Evolutionary conservation across 1,284 basidiomycete species (phyloP).

Genomic region (Bondarzewia mesenterica): DNA sequence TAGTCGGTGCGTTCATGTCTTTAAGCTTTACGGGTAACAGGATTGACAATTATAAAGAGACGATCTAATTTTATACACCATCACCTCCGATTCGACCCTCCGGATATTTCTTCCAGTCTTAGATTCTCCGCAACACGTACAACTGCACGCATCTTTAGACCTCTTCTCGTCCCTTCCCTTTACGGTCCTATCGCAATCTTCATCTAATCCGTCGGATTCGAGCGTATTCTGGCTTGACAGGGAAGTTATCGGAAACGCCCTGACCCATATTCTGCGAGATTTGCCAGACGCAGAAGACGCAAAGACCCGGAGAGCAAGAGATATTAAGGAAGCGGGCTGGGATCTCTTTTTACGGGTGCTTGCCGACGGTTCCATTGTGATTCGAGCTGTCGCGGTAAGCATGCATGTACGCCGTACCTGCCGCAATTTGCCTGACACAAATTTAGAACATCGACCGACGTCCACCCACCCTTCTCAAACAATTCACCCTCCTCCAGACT

Average conservation of each 20-base stretch:
- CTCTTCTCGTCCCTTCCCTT: constrained; percentile 44
- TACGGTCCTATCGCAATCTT: constrained; percentile 22
- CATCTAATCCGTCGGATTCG: constrained; percentile 30
- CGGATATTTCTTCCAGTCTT: constrained; percentile 84
- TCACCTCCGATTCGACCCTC: constrained; percentile 67
- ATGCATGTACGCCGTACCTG: not conserved
- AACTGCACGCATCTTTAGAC: constrained; percentile 75
- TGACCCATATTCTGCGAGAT: constrained; percentile 31
- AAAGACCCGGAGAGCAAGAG: constrained; percentile 38
- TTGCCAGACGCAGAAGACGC: constrained; percentile 29
- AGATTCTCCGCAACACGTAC: constrained; percentile 78
- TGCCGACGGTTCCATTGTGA: constrained; percentile 59
- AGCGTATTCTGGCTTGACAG: constrained; percentile 58
- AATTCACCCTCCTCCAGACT: constrained; percentile 64
- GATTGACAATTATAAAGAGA: constrained; percentile 35
- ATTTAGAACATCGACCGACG: constrained; percentile 78
- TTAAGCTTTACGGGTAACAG: constrained; percentile 5
- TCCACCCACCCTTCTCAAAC: constrained; percentile 78
- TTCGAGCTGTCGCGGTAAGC: constrained; percentile 71
- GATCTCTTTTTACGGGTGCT: constrained; percentile 74
- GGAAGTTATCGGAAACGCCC: constrained; percentile 41
- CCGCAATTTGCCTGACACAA: not conserved
- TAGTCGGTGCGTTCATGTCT: constrained; percentile 44
- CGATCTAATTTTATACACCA: constrained; percentile 70
- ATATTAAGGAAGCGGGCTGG: constrained; percentile 64